Evolutionary conservation across 2,329 filamentous ascomycete genomes (phyloP).

Genomic region (Torrubiellomyces zombiae): DNA sequence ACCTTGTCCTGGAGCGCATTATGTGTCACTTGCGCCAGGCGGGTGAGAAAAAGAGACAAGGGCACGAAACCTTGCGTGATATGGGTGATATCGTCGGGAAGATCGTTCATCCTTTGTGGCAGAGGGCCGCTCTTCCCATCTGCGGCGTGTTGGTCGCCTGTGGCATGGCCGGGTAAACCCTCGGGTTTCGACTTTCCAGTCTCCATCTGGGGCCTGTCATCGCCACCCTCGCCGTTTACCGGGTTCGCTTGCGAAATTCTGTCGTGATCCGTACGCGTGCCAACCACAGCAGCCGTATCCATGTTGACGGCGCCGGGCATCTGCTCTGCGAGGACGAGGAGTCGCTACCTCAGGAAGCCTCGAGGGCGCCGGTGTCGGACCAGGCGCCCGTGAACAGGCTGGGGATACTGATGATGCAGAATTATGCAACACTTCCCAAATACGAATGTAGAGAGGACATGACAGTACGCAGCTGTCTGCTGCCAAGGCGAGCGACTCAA

Average conservation of each 20-base stretch:
- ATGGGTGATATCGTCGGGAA: constrained; percentile 48
- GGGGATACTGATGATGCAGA: no score
- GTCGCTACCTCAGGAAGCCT: no score
- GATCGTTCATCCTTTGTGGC: constrained; percentile 41
- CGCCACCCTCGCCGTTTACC: constrained; percentile 20
- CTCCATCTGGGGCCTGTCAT: constrained; percentile 1
- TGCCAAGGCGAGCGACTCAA: no score
- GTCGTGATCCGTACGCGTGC: constrained; percentile 38
- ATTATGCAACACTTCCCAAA: no score
- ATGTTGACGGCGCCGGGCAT: constrained; percentile 39
- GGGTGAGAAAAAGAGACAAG: constrained; percentile 55
- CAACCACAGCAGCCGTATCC: constrained; percentile 37
- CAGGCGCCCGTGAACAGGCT: no score
- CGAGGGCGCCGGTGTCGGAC: no score
- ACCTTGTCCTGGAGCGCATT: constrained; percentile 60
- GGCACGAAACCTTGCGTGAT: constrained; percentile 64
- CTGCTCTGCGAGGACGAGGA: constrained; percentile 8
- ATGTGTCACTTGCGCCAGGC: constrained; percentile 71
- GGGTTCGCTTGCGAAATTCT: constrained; percentile 29
- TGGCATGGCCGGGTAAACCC: constrained; percentile 7
- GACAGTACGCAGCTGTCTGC: no score
- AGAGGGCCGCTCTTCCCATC: constrained; percentile 10
- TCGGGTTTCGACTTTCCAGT: neutral
- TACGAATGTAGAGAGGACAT: no score
- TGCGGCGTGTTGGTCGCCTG: constrained; percentile 3